Conservation (phyloP, 306 rosid species). For the Inga leiocalycina region DNA sequence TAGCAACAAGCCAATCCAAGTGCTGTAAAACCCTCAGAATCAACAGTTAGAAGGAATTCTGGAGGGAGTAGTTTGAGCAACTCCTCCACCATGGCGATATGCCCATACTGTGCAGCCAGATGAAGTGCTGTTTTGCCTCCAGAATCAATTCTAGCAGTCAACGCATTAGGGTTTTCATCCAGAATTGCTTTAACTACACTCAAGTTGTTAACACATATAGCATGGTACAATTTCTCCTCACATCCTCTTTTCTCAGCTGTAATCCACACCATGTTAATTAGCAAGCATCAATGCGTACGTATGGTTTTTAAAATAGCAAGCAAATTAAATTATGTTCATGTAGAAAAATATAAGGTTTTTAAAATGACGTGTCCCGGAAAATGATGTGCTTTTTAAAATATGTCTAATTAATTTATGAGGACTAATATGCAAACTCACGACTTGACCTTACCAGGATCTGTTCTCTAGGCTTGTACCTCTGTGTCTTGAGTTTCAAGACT, state of each 20-base stretch:
- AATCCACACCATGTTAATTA: background rate
- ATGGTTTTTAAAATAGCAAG: background rate
- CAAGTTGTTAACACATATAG: background rate
- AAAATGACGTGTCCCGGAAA: too few relatives aligned
- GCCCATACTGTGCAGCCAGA: background rate
- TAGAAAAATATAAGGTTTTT: too few relatives aligned
- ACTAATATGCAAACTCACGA: too few relatives aligned
- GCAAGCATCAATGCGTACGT: background rate
- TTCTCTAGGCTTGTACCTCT: too few relatives aligned
- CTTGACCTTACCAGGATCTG: too few relatives aligned
- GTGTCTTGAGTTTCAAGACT: too few relatives aligned
- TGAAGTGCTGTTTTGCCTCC: background rate
- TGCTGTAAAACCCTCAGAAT: background rate
- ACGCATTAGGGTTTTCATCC: background rate
- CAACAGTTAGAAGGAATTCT: background rate
- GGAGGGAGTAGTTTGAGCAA: background rate
- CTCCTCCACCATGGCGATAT: background rate
- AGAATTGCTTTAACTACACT: background rate
- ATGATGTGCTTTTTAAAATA: too few relatives aligned
- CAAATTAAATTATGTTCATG: too few relatives aligned
- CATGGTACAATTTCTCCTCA: background rate
- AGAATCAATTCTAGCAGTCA: fast-evolving
- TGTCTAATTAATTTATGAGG: too few relatives aligned
- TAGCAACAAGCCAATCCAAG: background rate
- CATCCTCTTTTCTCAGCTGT: background rate